Base-by-base conservation (phyloP, 495 filamentous ascomycete species). In the Hypoxylon lienhwacheense region DNA sequence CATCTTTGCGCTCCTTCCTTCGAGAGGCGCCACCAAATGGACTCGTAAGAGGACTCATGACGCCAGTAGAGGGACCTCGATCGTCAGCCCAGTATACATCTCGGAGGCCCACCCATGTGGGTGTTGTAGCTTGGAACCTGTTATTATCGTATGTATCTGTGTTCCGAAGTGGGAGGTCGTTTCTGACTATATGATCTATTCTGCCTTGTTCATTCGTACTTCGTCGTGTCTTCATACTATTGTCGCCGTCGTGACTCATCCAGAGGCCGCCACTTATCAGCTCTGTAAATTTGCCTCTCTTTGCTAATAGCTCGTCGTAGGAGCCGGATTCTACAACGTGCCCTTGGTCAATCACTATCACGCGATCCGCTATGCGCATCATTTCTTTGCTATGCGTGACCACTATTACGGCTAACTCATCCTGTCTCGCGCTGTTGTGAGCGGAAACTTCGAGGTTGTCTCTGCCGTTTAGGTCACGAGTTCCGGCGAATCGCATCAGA, bases 331-430 rank as follows among this genome's bases (percentile, higher is more conserved):
- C 89, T 0, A 86, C 82, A 3, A 89, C 79, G 12, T 58, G 45
- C 2, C 89, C 90, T 1, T 78, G 67, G 24, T 90, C 86, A 7
- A 96, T 49, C 47, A 95, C 79, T 3, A 90, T 70, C 4, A 95
- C 70, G 49, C 81, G 71, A 55, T 88, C 83, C 3, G 85, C 87
- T 36, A 87, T 81, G 40, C 78, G 73, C 83, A 96, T 95, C 89
- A 95, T 95, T 65, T 90, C 85, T 53, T 73, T 75, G 19, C 74
- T 75, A 71, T 95, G 91, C 58, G 89, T 95, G 20, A 96, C 82
- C 15, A 89, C 81, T 40, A 96, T 68, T 4, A 86, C 77, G 4
- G 79, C 77, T 64, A 84, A 75, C 4, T 64, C 68, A 8, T 47
- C 29, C 3, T 26, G 28, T 21, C 12, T 33, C 7, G 11, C 12